These are phyloP conservation scores for Hypoxylon sp. DNA, from an alignment of 2,329 filamentous ascomycete species.

Conservation along the genomic window DNA sequence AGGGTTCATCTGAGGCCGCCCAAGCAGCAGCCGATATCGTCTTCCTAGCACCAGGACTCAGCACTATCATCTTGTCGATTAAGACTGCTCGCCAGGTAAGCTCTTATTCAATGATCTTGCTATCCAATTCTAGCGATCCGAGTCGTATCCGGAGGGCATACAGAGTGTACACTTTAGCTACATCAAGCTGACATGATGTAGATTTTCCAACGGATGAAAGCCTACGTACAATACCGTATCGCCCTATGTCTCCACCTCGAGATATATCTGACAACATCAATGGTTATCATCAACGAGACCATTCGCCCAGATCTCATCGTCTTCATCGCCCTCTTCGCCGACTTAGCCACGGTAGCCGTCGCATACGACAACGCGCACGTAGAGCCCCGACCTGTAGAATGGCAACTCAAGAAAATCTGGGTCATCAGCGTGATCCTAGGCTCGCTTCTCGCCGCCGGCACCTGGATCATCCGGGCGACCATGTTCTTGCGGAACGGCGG, in stretches of 20 bases:
- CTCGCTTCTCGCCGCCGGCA: conserved; percentile 76
- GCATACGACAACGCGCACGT: conserved; percentile 86
- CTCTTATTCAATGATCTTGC: neutral
- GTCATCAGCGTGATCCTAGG: conserved; percentile 80
- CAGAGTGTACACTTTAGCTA: neutral
- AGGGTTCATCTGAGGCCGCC: conserved; percentile 79
- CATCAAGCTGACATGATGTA: conserved; percentile 52
- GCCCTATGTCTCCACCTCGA: conserved; percentile 81
- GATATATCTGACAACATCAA: conserved; percentile 82
- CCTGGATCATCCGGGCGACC: conserved; percentile 80
- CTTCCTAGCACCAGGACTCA: conserved; percentile 80
- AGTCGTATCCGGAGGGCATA: neutral
- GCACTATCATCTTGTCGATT: conserved; percentile 80
- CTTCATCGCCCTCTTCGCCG: conserved; percentile 84
- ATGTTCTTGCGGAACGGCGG: conserved; percentile 79
- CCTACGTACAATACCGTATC: conserved; percentile 83
- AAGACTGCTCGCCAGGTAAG: conserved; percentile 74
- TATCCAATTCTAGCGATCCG: neutral
- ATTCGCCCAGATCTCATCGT: conserved; percentile 80
- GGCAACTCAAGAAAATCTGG: conserved; percentile 87
- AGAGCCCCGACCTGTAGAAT: conserved; percentile 81
- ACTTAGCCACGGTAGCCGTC: conserved; percentile 83
- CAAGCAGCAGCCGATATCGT: conserved; percentile 82
- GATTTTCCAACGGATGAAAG: conserved; percentile 85
- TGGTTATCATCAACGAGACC: conserved; percentile 86